Evolutionary conservation across 2,329 filamentous ascomycete species (phyloP).

Genomic region (Chaetomium globosum): DNA sequence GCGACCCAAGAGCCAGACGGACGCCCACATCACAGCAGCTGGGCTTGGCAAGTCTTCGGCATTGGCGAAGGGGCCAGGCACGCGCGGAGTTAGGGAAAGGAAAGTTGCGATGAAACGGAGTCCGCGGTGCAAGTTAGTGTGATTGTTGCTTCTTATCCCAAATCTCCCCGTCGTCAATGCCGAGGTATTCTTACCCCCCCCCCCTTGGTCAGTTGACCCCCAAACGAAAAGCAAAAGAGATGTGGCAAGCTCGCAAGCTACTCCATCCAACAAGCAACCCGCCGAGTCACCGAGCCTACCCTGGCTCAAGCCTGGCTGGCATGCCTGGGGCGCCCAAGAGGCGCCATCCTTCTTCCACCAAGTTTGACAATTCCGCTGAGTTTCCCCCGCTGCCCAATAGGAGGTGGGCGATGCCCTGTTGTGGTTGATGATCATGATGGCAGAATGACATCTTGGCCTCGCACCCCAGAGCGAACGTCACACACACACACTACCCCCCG

Average conservation of each 20-base stretch:
- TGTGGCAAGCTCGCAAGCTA: background rate
- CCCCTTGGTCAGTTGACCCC: conserved; percentile 6
- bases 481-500: background rate
- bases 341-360: background rate
- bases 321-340: background rate
- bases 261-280: background rate
- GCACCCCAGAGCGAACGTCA: background rate
- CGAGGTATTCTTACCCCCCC: background rate
- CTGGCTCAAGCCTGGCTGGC: too few species aligned
- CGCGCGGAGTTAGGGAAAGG: background rate
- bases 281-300: background rate
- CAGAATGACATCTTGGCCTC: background rate
- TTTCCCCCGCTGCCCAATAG: background rate
- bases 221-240: conserved; percentile 10
- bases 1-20: background rate
- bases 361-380: background rate
- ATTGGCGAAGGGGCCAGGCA: background rate
- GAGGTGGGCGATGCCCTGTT: background rate
- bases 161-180: background rate
- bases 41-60: conserved; percentile 2
- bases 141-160: background rate
- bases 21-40: conserved; percentile 11
- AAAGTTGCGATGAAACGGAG: background rate
- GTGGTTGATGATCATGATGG: conserved; percentile 14
- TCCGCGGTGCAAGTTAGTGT: background rate